Evolutionary conservation across 257 asterid genomes (phyloP).

Genomic region (Rubia yunnanensis): DNA sequence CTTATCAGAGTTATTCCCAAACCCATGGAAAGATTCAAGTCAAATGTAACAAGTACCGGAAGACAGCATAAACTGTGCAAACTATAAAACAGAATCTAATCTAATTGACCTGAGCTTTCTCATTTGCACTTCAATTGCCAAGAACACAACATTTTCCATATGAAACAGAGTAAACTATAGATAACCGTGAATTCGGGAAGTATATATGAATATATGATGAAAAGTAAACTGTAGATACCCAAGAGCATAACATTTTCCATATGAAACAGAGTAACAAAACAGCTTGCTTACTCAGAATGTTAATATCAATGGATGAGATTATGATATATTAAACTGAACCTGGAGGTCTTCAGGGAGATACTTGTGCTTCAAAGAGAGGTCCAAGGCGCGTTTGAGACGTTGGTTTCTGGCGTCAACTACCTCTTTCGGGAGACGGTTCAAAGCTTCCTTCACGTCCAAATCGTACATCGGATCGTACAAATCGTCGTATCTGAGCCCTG

Average conservation of each 20-base stretch:
- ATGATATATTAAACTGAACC: constrained; percentile 22
- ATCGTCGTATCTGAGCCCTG: constrained; percentile 85
- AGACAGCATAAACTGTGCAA: too few relatives aligned
- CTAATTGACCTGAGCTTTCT: too few relatives aligned
- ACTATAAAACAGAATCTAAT: too few relatives aligned
- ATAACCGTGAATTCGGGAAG: too few relatives aligned
- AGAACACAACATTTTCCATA: background rate
- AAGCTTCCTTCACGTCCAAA: constrained; percentile 82
- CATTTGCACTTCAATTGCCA: too few relatives aligned
- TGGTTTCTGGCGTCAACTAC: constrained; percentile 81
- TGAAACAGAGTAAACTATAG: background rate
- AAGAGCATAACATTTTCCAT: background rate
- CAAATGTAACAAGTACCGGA: too few relatives aligned
- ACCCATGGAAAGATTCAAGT: too few relatives aligned
- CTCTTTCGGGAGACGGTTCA: constrained; percentile 75
- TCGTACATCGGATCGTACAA: constrained; percentile 73
- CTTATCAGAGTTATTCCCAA: too few relatives aligned
- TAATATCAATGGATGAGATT: background rate
- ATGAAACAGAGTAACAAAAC: background rate
- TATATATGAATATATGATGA: too few relatives aligned
- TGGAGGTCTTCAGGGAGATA: constrained; percentile 62
- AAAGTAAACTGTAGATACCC: too few relatives aligned
- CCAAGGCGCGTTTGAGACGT: constrained; percentile 84
- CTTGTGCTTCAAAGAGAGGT: constrained; percentile 84
- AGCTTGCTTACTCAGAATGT: background rate